phyloP scores from a whole-genome alignment of 805 yeast species.

The Kuraishia piskuri region DNA sequence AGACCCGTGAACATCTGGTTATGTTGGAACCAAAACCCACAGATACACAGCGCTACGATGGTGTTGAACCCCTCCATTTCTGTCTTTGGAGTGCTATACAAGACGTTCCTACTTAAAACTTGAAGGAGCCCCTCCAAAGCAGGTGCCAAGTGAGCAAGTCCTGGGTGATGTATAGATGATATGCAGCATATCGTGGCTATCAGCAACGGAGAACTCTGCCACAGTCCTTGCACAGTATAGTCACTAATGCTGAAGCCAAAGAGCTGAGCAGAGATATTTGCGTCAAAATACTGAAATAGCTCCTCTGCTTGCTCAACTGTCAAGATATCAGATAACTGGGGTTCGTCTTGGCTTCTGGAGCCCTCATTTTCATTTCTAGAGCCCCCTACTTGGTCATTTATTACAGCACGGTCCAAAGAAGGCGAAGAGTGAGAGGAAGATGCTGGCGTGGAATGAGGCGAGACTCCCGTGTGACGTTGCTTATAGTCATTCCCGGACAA shows the following conservation, averaged over 20 bases:
- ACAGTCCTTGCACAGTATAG: constrained; percentile 37
- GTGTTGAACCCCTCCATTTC: constrained; percentile 48
- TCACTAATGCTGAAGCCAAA: constrained; percentile 55
- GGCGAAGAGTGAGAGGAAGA: too few relatives aligned
- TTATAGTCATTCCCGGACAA: too few relatives aligned
- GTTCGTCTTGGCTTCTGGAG: too few relatives aligned
- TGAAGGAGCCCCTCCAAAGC: constrained; percentile 21
- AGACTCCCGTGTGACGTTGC: too few relatives aligned
- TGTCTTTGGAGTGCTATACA: constrained; percentile 26
- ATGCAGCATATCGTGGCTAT: constrained; percentile 54
- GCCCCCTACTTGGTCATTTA: neutral
- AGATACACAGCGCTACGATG: constrained; percentile 53
- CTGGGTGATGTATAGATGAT: constrained; percentile 53
- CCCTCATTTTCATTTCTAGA: too few relatives aligned
- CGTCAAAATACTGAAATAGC: constrained; percentile 42
- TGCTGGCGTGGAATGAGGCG: too few relatives aligned
- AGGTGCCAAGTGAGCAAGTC: constrained; percentile 15
- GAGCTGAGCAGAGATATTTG: constrained; percentile 50
- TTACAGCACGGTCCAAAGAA: neutral
- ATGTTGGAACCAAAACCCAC: constrained; percentile 63
- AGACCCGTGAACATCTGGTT: constrained; percentile 58
- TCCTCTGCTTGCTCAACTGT: constrained; percentile 28
- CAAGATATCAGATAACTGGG: constrained; percentile 8
- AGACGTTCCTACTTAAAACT: constrained; percentile 17
- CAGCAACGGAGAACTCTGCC: constrained; percentile 49